Evolutionary conservation across 345 rosid genomes (phyloP), one percentile per base, ranked within the genome.

Genomic region (Pistacia atlantica): DNA sequence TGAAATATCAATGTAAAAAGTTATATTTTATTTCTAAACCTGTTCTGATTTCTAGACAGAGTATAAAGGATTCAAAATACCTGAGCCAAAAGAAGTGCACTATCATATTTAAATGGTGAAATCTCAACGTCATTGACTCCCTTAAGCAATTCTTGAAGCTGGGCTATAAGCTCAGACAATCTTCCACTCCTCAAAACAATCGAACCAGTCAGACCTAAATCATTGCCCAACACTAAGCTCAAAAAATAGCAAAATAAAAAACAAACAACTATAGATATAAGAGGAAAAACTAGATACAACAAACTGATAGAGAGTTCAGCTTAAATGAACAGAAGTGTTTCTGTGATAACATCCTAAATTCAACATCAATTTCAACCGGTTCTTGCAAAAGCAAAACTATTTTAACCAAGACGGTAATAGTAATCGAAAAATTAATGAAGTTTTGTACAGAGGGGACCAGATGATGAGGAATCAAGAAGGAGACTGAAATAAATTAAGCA

Each of bases 81-180:
- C 98, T 91, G 98, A 75, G 96, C 94, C 22, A 97, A 90, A 63
- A 95, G 87, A 58, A 75, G 76, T 3, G 92, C 85, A 72, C 80
- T 82, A 38, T 95, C 93, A 28, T 84, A 90, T 80, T 86, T 93
- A 79, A 83, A 86, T 49, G 91, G 81, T 8, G 85, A 79, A 75
- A 86, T 80, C 74, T 87, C 87, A 54, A 81, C 86, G 68, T 88
- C 90, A 83, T 89, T 85, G 10, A 89, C 94, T 1, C 94, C 94
- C 73, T 87, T 83, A 46, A 95, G 93, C 76, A 95, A 80, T 35
- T 95, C 91, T 63, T 91, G 91, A 82, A 93, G 96, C 92, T 93
- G 96, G 8, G 84, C 83, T 74, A 93, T 85, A 31, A 95, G 78
- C 69, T 95, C 99, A 63, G 98, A 88, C 71, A 95, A 79, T 67